Percentiles rank a stretch among this genome's conserved stretches.
phyloP scores from a whole-genome alignment of 208 protist species.

The Crithidia brevicula region DNA sequence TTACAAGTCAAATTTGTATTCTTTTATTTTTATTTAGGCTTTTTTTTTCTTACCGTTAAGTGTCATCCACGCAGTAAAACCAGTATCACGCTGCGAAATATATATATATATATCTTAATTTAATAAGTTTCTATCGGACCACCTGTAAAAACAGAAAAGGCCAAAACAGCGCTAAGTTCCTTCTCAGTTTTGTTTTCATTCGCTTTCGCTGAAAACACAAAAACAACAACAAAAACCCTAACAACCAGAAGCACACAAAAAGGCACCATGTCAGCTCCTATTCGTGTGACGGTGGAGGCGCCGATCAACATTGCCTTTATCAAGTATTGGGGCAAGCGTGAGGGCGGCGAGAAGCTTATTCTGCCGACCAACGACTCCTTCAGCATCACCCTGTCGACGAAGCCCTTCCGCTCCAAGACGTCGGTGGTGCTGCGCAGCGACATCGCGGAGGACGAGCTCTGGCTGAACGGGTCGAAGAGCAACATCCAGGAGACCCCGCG shows the following conservation, averaged over 20 bases:
- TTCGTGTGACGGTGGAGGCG: conserved; percentile 90
- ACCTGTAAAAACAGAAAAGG: too few species aligned
- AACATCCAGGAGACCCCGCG: conserved; percentile 73
- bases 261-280: conserved; percentile 25
- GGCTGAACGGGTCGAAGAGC: conserved; percentile 94
- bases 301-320: conserved; percentile 99
- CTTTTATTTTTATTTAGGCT: not conserved
- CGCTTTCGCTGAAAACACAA: not conserved
- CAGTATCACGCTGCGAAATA: too few species aligned
- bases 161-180: too few species aligned
- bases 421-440: conserved; percentile 84
- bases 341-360: conserved; percentile 92
- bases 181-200: too few species aligned
- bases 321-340: conserved; percentile 99
- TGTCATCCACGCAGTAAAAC: too few species aligned
- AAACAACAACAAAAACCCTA: not conserved
- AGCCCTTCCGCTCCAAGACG: conserved; percentile 95
- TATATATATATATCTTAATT: too few species aligned
- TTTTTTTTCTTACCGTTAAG: not conserved
- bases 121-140: too few species aligned
- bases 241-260: not conserved
- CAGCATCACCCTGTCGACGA: conserved; percentile 95
- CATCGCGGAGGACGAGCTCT: conserved; percentile 87
- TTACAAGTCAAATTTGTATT: not conserved
- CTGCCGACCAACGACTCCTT: conserved; percentile 97